A percentile compares a stretch with the other conserved stretches of the same genome.
phyloP scores from a whole-genome alignment of 148 eudicot species.

The Cornus suecica region DNA sequence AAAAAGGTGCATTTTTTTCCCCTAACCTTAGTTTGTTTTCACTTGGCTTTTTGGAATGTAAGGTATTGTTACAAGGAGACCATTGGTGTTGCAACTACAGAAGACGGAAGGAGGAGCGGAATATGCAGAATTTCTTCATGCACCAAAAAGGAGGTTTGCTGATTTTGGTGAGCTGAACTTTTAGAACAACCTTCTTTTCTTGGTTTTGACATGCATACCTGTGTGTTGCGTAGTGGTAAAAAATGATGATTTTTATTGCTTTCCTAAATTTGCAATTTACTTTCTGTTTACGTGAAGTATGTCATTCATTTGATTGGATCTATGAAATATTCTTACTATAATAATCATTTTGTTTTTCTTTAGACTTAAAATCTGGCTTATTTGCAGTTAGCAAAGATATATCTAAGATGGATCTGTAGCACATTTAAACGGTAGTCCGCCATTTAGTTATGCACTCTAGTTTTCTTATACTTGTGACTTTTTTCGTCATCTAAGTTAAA shows the following conservation, averaged over 20 bases:
- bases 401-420: not conserved
- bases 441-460: too few relatives aligned
- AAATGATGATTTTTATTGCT: not conserved
- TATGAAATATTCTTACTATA: not conserved
- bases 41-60: slow-evolving; percentile 1
- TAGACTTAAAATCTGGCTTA: not conserved
- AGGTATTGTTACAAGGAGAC: slow-evolving; percentile 98
- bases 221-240: not conserved
- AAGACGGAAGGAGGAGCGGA: slow-evolving; percentile 75
- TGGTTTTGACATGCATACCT: not conserved
- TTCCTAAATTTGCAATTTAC: not conserved
- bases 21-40: not conserved
- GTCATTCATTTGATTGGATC: not conserved
- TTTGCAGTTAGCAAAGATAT: not conserved
- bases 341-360: not conserved
- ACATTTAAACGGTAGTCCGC: too few relatives aligned
- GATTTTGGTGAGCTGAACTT: slow-evolving; percentile 68
- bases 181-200: not conserved
- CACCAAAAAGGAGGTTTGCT: slow-evolving; percentile 60
- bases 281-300: not conserved
- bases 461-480: not conserved
- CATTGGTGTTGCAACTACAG: slow-evolving; percentile 92
- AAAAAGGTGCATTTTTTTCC: not conserved
- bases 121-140: slow-evolving; percentile 96
- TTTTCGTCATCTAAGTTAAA: not conserved